Conservation (phyloP, 148 eudicot genomes). For the Fagopyrum esculentum region DNA sequence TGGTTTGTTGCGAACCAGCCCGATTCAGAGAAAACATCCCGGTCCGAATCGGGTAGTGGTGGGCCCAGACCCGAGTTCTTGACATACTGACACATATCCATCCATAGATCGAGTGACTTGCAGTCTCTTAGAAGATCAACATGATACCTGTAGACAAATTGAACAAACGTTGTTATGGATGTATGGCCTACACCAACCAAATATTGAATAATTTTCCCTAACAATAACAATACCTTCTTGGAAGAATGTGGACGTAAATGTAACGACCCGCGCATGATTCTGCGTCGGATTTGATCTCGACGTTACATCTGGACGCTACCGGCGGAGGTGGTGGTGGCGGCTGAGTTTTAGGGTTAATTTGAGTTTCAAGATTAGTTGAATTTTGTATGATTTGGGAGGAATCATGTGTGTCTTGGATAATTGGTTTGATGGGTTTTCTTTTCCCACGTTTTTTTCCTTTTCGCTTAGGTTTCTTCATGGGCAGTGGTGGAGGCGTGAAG, state of each 20-base stretch:
- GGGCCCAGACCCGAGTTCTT: slow-evolving; percentile 38
- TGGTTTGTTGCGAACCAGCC: slow-evolving; percentile 43
- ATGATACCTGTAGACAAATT: slow-evolving; percentile 18
- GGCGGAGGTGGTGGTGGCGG: slow-evolving; percentile 20
- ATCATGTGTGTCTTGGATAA: background rate
- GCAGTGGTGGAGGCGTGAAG: background rate
- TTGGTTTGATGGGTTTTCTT: background rate
- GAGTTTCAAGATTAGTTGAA: background rate
- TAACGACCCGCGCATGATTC: slow-evolving; percentile 27
- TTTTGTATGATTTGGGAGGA: background rate
- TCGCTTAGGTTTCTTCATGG: background rate
- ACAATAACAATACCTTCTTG: slow-evolving; percentile 19
- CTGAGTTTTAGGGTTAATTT: slow-evolving; percentile 11
- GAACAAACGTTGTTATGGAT: too few species aligned
- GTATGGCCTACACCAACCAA: too few species aligned
- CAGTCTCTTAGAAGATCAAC: slow-evolving; percentile 37
- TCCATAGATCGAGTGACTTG: slow-evolving; percentile 23
- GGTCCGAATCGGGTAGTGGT: slow-evolving; percentile 13
- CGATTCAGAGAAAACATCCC: slow-evolving; percentile 20
- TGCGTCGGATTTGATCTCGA: slow-evolving; percentile 3
- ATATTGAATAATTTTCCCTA: too few species aligned
- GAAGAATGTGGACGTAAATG: slow-evolving; percentile 33
- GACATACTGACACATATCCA: slow-evolving; percentile 39
- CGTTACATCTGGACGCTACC: slow-evolving; percentile 13
- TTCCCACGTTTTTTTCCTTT: slow-evolving; percentile 10